Evolutionary conservation across 495 filamentous ascomycete species (phyloP), one percentile per base, ranked within the genome.

Genomic region (Halenospora varia): DNA sequence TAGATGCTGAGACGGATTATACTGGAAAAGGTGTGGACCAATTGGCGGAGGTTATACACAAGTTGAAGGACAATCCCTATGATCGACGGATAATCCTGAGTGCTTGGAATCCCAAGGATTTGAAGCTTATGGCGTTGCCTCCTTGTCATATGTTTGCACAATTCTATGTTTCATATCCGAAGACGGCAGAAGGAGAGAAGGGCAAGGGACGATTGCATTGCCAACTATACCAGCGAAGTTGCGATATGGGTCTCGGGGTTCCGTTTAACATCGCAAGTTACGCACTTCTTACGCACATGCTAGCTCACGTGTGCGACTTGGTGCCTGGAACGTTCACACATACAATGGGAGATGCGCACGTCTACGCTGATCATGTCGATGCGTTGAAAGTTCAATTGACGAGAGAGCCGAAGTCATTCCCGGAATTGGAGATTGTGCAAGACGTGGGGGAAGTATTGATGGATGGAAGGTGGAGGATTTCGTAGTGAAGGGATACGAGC

Each of bases 91-190:
- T 98, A 60, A 89, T 98, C 60, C 77, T 98, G 55, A 86, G 77
- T 54, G 94, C 94, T 0, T 98, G 94, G 94, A 97, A 97, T 67
- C 90, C 90, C 2, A 80, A 81, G 3, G 94, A 96, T 69, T 64
- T 98, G 63, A 72, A 72, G 47, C 84, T 88, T 70, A 98, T 97
- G 94, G 94, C 91, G 1, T 78, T 98, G 18, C 94, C 94, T 60
- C 94, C 95, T 2, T 98, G 94, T 67, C 94, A 97, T 70, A 96
- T 98, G 94, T 96, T 98, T 74, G 93, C 93, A 13, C 95, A 97
- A 73, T 97, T 97, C 66, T 97, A 97, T 65, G 92, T 98, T 39
- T 89, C 86, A 1, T 97, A 82, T 70, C 88, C 88, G 55, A 74
- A 67, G 29, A 51, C 51, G 25, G 44, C 53, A 18, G 54, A 22